Evolutionary conservation across 495 filamentous ascomycete genomes (phyloP).

Genomic region (Aspergillus olivimuriae): DNA sequence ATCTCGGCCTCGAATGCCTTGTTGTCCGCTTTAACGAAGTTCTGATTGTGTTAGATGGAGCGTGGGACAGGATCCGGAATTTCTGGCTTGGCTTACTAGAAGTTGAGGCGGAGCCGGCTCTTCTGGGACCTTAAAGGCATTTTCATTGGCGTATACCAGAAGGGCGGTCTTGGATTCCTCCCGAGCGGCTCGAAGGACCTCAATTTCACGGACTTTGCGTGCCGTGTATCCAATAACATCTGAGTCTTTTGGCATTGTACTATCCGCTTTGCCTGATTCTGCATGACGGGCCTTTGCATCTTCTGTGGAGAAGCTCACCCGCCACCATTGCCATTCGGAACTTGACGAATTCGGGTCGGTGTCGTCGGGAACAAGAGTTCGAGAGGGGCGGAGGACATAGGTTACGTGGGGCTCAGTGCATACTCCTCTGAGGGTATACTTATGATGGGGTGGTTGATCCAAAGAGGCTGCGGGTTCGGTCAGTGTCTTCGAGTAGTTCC

Average conservation of each 20-base stretch:
- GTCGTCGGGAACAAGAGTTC: not conserved
- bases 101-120: constrained; percentile 32
- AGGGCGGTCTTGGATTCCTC: constrained; percentile 41
- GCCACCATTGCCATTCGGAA: constrained; percentile 50
- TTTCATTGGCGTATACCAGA: constrained; percentile 47
- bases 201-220: constrained; percentile 40
- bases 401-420: constrained; percentile 45
- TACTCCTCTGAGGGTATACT: constrained; percentile 48
- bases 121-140: constrained; percentile 29
- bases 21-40: constrained; percentile 45
- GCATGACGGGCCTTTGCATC: constrained; percentile 38
- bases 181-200: constrained; percentile 48
- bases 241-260: constrained; percentile 17
- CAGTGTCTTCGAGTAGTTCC: constrained; percentile 43
- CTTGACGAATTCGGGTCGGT: constrained; percentile 9
- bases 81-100: constrained; percentile 31
- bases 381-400: constrained; percentile 37
- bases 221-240: constrained; percentile 41
- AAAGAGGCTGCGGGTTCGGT: constrained; percentile 47
- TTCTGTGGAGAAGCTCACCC: constrained; percentile 43
- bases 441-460: constrained; percentile 34
- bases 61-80: not conserved
- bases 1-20: constrained; percentile 40
- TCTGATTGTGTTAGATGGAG: constrained; percentile 16
- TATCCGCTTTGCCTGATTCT: constrained; percentile 16